Evolutionary conservation across 352 stramenopile species (phyloP).

Genomic region (Thalassiosira sp.): DNA sequence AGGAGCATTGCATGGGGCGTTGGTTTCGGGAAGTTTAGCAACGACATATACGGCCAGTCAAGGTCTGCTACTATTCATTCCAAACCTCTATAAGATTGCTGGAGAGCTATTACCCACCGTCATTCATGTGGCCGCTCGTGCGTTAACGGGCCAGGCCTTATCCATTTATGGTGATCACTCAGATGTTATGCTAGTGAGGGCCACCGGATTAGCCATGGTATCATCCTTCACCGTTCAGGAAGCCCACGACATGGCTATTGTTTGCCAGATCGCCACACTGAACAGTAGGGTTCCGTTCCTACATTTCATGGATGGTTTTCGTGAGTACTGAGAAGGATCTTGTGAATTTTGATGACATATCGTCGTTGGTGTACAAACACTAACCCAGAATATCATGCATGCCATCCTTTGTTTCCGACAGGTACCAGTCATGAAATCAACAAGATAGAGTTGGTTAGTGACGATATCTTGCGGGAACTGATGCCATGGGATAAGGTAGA

Average conservation of each 20-base stretch:
- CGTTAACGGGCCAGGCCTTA: conserved; percentile 72
- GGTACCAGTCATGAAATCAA: conserved; percentile 85
- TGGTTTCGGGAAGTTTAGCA: conserved; percentile 86
- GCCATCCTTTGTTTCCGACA: background rate
- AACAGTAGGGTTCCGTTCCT: conserved; percentile 89
- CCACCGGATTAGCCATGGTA: conserved; percentile 89
- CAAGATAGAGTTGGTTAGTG: conserved; percentile 82
- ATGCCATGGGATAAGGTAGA: conserved; percentile 72
- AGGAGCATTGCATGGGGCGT: conserved; percentile 71
- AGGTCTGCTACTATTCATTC: conserved; percentile 89
- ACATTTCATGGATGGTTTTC: conserved; percentile 90
- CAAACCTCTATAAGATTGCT: conserved; percentile 94
- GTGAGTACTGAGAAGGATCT: conserved; percentile 37
- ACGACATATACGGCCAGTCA: conserved; percentile 90
- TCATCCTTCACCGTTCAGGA: conserved; percentile 87
- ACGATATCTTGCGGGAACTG: conserved; percentile 58
- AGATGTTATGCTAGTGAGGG: conserved; percentile 90
- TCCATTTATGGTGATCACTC: conserved; percentile 86
- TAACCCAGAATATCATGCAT: conserved; percentile 4
- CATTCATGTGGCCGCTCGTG: conserved; percentile 88
- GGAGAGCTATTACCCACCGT: conserved; percentile 84
- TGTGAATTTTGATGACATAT: background rate
- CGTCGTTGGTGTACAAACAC: background rate
- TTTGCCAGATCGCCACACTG: conserved; percentile 89
- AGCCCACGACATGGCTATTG: conserved; percentile 90